Conservation (phyloP, 495 filamentous ascomycete species). For the Penicillium coffeae region DNA sequence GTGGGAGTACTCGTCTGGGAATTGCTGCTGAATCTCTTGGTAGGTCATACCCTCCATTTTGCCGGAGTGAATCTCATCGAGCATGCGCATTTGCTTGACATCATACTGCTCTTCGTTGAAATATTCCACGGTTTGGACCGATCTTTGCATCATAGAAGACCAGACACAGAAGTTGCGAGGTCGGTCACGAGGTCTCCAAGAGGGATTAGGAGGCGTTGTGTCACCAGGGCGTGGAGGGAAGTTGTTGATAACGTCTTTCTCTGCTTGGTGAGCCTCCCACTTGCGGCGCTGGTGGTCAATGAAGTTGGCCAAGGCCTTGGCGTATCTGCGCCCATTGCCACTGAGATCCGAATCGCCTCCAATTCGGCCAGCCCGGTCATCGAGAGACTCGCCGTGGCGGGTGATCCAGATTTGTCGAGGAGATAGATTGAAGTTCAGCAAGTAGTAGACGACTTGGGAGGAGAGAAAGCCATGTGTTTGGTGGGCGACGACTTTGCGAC, state of each 20-base stretch:
- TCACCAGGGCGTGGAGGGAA: conserved; percentile 86
- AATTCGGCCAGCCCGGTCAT: conserved; percentile 76
- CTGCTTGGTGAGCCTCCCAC: conserved; percentile 74
- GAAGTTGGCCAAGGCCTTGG: conserved; percentile 68
- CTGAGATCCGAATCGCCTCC: conserved; percentile 83
- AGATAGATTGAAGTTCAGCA: conserved; percentile 93
- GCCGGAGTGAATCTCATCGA: conserved; percentile 92
- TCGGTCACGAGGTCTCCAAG: conserved; percentile 53
- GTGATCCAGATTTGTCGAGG: conserved; percentile 98
- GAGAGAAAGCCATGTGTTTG: conserved; percentile 89
- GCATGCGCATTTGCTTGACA: conserved; percentile 95
- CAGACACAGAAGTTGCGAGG: conserved; percentile 95
- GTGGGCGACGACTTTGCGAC: conserved; percentile 85
- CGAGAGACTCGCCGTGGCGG: conserved; percentile 78
- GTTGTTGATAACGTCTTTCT: conserved; percentile 62
- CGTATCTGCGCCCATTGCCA: conserved; percentile 69
- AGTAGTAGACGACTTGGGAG: conserved; percentile 84
- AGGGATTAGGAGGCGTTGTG: conserved; percentile 89
- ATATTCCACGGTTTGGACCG: conserved; percentile 74
- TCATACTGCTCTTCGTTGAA: conserved; percentile 98
- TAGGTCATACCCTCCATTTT: conserved; percentile 94
- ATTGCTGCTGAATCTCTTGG: conserved; percentile 71
- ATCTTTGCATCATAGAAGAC: conserved; percentile 93
- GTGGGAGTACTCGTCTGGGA: conserved; percentile 71
- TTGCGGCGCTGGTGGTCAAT: conserved; percentile 67